Evolutionary conservation across 208 protist genomes (phyloP).

Genomic region (Crithidia thermophila): DNA sequence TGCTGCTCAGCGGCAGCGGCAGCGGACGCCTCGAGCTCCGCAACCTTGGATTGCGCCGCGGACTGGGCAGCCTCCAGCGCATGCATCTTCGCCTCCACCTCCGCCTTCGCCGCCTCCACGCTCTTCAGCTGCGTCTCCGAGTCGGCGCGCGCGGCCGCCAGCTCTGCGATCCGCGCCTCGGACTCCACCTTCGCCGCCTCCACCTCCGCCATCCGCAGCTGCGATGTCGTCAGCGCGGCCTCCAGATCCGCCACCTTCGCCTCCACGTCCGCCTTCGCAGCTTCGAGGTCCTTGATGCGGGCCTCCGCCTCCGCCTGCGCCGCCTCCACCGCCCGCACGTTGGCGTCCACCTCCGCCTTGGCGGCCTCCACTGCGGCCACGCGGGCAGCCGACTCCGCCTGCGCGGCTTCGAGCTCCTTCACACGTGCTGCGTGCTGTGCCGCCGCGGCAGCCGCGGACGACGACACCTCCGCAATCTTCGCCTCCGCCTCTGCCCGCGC

Average conservation of each 20-base stretch:
- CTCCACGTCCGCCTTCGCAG: conserved; percentile 1
- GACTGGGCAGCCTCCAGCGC: background rate
- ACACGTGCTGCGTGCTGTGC: background rate
- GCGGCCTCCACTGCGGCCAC: background rate
- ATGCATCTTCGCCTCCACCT: background rate
- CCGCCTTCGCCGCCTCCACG: conserved; percentile 2
- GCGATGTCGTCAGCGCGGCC: background rate
- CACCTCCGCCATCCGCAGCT: background rate
- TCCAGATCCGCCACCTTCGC: conserved; percentile 1
- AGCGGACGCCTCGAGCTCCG: background rate
- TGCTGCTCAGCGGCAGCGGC: background rate
- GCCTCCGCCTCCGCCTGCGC: background rate
- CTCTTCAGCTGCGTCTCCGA: background rate
- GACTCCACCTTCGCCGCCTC: background rate
- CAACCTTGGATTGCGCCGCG: background rate
- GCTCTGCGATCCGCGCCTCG: background rate
- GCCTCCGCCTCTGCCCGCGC: too few species aligned
- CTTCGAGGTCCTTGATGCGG: background rate
- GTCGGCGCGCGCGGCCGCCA: background rate
- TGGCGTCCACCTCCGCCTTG: background rate
- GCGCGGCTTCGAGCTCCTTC: conserved; percentile 4
- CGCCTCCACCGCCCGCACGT: background rate
- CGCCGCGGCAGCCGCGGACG: background rate
- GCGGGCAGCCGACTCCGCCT: background rate
- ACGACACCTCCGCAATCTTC: background rate